Evolutionary conservation across 768 basidiomycete species (phyloP).

Genomic region (Russula ochroleuca): DNA sequence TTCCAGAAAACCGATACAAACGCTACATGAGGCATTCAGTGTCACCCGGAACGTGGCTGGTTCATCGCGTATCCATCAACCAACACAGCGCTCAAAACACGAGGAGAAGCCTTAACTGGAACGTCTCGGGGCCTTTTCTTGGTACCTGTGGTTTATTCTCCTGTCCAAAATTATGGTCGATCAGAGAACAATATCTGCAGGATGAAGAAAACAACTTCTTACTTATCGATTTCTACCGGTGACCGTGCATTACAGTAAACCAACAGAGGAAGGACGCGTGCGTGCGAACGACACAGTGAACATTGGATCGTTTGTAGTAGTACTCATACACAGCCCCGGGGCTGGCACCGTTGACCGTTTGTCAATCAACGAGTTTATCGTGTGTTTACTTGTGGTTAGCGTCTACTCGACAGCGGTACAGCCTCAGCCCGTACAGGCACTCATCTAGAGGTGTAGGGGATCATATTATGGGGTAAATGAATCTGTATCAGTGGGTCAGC

Average conservation of each 20-base stretch:
- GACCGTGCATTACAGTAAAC: too few species aligned
- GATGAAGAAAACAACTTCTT: background rate
- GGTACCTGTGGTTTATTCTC: background rate
- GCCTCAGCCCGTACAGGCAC: too few species aligned
- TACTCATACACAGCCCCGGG: background rate
- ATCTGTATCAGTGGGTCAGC: too few species aligned
- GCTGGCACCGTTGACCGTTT: too few species aligned
- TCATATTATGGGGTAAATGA: background rate
- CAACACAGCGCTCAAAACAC: conserved; percentile 1
- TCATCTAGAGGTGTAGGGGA: background rate
- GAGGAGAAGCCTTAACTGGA: background rate
- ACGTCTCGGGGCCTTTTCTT: background rate
- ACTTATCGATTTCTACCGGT: too few species aligned
- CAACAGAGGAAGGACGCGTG: too few species aligned
- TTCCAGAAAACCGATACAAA: background rate
- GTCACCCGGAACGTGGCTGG: background rate
- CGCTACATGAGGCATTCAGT: background rate
- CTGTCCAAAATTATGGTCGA: background rate
- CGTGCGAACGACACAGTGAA: too few species aligned
- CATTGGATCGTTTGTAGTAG: background rate
- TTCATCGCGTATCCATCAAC: background rate
- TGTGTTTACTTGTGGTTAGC: background rate
- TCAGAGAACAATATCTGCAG: background rate
- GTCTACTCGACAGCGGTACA: background rate
- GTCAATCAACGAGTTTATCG: background rate